These are phyloP conservation scores for Penicillium paxilli DNA, from an alignment of 495 filamentous ascomycete species.

Conservation along the genomic window DNA sequence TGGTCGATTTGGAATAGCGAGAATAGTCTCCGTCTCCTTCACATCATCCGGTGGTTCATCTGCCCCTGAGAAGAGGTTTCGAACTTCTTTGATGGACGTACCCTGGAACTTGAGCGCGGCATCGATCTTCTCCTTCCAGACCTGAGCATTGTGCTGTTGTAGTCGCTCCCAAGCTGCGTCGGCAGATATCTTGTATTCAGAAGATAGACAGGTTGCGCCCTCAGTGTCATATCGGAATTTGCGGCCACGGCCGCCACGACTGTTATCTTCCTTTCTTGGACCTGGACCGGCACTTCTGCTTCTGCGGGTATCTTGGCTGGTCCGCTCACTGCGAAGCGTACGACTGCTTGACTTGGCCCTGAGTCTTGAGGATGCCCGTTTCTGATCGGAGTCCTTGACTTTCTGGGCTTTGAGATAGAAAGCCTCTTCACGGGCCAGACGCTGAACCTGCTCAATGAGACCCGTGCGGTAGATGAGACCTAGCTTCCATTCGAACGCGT, in stretches of 20 bases:
- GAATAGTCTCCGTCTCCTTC: constrained; percentile 79
- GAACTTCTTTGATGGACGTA: constrained; percentile 73
- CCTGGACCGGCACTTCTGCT: constrained; percentile 56
- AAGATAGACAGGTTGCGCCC: constrained; percentile 65
- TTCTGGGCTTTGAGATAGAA: constrained; percentile 84
- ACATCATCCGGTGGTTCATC: constrained; percentile 80
- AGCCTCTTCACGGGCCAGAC: constrained; percentile 85
- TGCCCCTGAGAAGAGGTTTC: constrained; percentile 76
- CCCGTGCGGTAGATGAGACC: constrained; percentile 89
- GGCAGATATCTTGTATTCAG: constrained; percentile 65
- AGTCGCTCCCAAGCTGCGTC: constrained; percentile 74
- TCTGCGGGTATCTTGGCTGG: constrained; percentile 44
- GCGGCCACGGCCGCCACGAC: constrained; percentile 33
- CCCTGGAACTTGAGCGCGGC: constrained; percentile 66
- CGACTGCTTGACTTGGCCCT: constrained; percentile 53
- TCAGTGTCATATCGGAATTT: constrained; percentile 81
- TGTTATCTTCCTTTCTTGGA: constrained; percentile 28
- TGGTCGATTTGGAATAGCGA: constrained; percentile 84
- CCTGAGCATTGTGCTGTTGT: constrained; percentile 77
- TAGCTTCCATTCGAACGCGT: constrained; percentile 96
- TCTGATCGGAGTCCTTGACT: constrained; percentile 66
- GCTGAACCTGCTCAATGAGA: constrained; percentile 82
- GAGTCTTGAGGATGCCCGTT: constrained; percentile 48
- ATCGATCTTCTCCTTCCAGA: constrained; percentile 93
- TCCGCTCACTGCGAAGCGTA: constrained; percentile 45